phyloP scores from a whole-genome alignment of 2,329 filamentous ascomycete genomes.

The Nigrospora oryzae region DNA sequence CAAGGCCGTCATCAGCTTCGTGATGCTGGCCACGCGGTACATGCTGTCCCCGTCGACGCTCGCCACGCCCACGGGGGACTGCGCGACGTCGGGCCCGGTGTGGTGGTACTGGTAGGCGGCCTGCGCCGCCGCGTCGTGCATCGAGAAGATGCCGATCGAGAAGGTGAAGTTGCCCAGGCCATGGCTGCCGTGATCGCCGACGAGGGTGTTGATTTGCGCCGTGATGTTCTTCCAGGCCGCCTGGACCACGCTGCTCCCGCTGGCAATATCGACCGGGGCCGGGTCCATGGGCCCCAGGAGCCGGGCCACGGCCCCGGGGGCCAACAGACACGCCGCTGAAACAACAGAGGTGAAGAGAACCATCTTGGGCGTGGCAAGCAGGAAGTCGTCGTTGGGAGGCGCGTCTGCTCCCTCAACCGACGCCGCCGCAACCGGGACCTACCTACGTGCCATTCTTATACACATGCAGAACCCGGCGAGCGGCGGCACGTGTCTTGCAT shows the following conservation, averaged over 20 bases:
- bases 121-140: slow-evolving; percentile 20
- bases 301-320: neutral
- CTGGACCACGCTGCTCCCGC: slow-evolving; percentile 20
- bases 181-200: slow-evolving; percentile 9
- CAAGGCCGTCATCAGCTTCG: slow-evolving; percentile 29
- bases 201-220: slow-evolving; percentile 11
- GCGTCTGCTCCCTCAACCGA: no score
- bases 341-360: no score
- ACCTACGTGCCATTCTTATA: no score
- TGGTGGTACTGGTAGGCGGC: slow-evolving; percentile 24
- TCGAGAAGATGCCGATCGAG: slow-evolving; percentile 28
- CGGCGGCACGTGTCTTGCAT: no score
- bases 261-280: slow-evolving; percentile 22
- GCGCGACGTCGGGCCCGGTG: slow-evolving; percentile 20
- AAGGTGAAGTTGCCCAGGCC: slow-evolving; percentile 25
- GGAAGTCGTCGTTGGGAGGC: no score
- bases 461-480: no score
- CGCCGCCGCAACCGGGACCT: no score
- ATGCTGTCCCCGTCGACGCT: slow-evolving; percentile 31
- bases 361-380: no score
- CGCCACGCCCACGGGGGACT: slow-evolving; percentile 19
- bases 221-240: slow-evolving; percentile 24
- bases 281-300: slow-evolving; percentile 23
- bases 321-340: no score
- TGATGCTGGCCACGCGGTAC: slow-evolving; percentile 30